Conservation (phyloP, 306 rosid genomes). For the Abrus precatorius region DNA sequence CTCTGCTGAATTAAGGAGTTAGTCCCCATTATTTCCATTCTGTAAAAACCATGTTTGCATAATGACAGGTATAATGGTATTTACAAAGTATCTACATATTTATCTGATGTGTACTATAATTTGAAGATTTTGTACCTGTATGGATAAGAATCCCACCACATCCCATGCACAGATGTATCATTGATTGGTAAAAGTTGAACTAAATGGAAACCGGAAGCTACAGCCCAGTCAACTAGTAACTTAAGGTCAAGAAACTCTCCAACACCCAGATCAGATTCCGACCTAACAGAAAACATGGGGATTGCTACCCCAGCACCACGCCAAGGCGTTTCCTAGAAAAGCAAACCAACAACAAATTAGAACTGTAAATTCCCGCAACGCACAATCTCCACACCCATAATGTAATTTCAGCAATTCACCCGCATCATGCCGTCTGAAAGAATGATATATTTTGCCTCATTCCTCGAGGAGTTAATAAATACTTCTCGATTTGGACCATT, state of each 20-base stretch:
- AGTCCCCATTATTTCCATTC: constrained; percentile 19
- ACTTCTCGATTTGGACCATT: constrained; percentile 78
- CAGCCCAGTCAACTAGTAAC: constrained; percentile 94
- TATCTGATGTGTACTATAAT: constrained; percentile 6
- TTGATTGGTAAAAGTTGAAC: constrained; percentile 95
- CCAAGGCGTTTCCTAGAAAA: constrained; percentile 83
- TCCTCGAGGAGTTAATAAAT: constrained; percentile 58
- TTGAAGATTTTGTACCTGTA: constrained; percentile 70
- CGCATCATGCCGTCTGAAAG: constrained; percentile 93
- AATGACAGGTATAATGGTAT: constrained; percentile 16
- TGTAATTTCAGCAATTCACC: constrained; percentile 56
- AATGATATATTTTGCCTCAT: constrained; percentile 67
- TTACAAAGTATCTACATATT: background rate
- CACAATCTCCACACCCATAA: constrained; percentile 28
- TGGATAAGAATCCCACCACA: constrained; percentile 99
- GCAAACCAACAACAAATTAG: constrained; percentile 44
- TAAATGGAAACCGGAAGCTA: constrained; percentile 88
- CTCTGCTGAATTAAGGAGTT: constrained; percentile 5
- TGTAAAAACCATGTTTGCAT: constrained; percentile 22
- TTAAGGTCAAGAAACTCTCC: constrained; percentile 99
- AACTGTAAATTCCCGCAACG: constrained; percentile 30
- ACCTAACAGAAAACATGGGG: constrained; percentile 94
- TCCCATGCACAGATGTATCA: constrained; percentile 92
- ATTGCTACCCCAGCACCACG: constrained; percentile 95
- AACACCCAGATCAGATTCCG: constrained; percentile 92